A percentile compares a stretch with the other conserved stretches of the same genome.
Evolutionary conservation across 1,284 basidiomycete species (phyloP).

Genomic region (Cerrena zonata): DNA sequence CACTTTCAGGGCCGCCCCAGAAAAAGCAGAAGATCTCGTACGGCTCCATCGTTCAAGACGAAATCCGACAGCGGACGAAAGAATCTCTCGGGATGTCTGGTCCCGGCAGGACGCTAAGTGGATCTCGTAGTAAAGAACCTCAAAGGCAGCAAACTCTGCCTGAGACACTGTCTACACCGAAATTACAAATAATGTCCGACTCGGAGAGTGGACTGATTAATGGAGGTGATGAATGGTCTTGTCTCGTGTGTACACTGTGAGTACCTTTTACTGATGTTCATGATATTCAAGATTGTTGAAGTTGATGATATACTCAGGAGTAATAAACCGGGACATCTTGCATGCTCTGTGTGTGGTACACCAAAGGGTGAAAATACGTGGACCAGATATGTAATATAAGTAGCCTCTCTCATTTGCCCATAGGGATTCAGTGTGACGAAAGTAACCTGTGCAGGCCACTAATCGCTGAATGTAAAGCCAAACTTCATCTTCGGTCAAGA

Average conservation of each 20-base stretch:
- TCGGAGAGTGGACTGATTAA: too few species aligned
- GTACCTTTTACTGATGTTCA: slow-evolving; percentile 18
- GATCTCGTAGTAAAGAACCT: too few species aligned
- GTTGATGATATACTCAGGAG: slow-evolving; percentile 28
- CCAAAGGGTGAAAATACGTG: slow-evolving; percentile 25
- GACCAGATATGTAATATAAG: slow-evolving; percentile 8
- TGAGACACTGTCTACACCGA: too few species aligned
- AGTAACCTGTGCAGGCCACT: too few species aligned
- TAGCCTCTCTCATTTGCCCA: too few species aligned
- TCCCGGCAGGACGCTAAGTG: slow-evolving; percentile 6
- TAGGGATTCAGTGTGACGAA: too few species aligned
- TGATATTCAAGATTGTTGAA: not conserved
- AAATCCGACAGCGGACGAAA: slow-evolving; percentile 42
- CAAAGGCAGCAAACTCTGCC: not conserved
- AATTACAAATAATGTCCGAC: too few species aligned
- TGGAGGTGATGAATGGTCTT: slow-evolving; percentile 35
- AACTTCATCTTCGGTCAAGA: too few species aligned
- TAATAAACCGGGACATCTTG: slow-evolving; percentile 43
- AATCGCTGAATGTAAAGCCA: too few species aligned
- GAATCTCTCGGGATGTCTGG: slow-evolving; percentile 37
- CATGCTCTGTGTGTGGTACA: slow-evolving; percentile 47
- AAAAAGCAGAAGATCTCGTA: slow-evolving; percentile 19
- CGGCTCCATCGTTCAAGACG: slow-evolving; percentile 39
- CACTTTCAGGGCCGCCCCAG: slow-evolving; percentile 2
- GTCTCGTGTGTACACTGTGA: slow-evolving; percentile 52